Evolutionary conservation across 2,329 filamentous ascomycete species (phyloP).

Genomic region (Monosporascus sp.): DNA sequence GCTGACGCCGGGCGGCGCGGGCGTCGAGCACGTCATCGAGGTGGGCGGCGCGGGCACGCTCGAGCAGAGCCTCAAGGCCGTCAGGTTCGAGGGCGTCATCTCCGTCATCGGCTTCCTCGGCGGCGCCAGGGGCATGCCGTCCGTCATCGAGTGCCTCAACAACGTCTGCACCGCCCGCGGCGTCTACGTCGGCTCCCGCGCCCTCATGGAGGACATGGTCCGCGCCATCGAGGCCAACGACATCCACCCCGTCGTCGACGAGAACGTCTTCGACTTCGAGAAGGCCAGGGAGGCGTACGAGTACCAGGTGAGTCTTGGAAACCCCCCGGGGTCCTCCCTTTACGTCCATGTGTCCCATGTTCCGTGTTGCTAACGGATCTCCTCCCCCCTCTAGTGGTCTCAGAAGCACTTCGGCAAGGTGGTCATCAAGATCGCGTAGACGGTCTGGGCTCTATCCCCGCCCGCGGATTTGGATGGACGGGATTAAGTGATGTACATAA

Average conservation of each 20-base stretch:
- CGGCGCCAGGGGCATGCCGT: slow-evolving; percentile 38
- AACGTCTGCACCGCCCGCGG: slow-evolving; percentile 34
- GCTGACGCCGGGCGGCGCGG: slow-evolving; percentile 35
- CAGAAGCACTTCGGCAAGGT: slow-evolving; percentile 53
- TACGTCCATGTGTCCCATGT: background rate
- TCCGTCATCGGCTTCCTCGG: slow-evolving; percentile 37
- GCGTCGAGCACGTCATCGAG: slow-evolving; percentile 44
- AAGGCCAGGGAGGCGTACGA: slow-evolving; percentile 41
- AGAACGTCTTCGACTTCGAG: slow-evolving; percentile 32
- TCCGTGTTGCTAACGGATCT: background rate
- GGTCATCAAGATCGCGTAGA: slow-evolving; percentile 38
- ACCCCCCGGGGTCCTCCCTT: background rate
- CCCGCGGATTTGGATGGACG: background rate
- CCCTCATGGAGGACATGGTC: slow-evolving; percentile 38
- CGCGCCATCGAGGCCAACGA: slow-evolving; percentile 35
- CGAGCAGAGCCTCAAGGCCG: slow-evolving; percentile 37
- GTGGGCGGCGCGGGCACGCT: slow-evolving; percentile 40
- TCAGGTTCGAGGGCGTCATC: slow-evolving; percentile 42
- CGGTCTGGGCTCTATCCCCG: background rate
- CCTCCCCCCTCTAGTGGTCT: slow-evolving; percentile 28
- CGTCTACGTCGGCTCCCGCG: slow-evolving; percentile 34
- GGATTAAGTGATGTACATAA: background rate
- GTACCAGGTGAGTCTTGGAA: slow-evolving; percentile 38
- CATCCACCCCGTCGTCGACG: slow-evolving; percentile 36
- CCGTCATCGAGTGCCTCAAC: slow-evolving; percentile 45